These are phyloP conservation scores for Saturnispora quitensis DNA, from an alignment of 805 yeast species.

Conservation along the genomic window DNA sequence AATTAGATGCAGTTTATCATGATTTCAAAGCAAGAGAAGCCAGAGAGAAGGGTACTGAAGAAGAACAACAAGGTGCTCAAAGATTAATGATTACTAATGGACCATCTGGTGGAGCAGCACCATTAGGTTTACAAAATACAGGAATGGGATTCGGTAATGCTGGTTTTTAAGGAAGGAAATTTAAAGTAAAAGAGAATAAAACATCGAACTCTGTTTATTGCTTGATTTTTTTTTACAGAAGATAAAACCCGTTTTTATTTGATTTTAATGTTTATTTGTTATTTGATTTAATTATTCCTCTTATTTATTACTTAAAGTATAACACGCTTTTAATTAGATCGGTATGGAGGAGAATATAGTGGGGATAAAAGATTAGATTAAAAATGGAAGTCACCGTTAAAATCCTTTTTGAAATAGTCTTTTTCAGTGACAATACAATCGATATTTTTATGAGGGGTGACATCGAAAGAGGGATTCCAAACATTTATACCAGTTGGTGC, in stretches of 20 bases:
- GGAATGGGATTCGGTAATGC: conserved; percentile 64
- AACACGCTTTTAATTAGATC: conserved; percentile 5
- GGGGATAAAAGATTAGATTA: conserved; percentile 1
- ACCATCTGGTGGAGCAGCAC: conserved; percentile 22
- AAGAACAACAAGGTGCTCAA: conserved; percentile 46
- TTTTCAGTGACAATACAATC: conserved; percentile 89
- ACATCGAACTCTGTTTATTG: not conserved
- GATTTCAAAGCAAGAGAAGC: conserved; percentile 67
- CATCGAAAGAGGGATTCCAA: conserved; percentile 97
- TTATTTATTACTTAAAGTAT: conserved; percentile 4
- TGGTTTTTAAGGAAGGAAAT: conserved; percentile 23
- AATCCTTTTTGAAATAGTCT: conserved; percentile 43
- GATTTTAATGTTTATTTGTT: not conserved
- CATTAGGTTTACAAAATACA: conserved; percentile 58
- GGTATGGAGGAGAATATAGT: not conserved
- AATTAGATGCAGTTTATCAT: conserved; percentile 52
- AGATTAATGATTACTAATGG: conserved; percentile 82
- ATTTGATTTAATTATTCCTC: conserved; percentile 5
- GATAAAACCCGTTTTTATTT: not conserved
- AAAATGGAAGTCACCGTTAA: conserved; percentile 37
- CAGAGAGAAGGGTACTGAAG: conserved; percentile 41
- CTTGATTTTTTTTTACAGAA: too few relatives aligned
- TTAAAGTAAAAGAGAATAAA: not conserved
- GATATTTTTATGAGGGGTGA: conserved; percentile 74
- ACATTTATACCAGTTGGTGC: conserved; percentile 82